Base-by-base conservation (phyloP, 768 basidiomycete genomes). In the Panaeolus cyanescens region DNA sequence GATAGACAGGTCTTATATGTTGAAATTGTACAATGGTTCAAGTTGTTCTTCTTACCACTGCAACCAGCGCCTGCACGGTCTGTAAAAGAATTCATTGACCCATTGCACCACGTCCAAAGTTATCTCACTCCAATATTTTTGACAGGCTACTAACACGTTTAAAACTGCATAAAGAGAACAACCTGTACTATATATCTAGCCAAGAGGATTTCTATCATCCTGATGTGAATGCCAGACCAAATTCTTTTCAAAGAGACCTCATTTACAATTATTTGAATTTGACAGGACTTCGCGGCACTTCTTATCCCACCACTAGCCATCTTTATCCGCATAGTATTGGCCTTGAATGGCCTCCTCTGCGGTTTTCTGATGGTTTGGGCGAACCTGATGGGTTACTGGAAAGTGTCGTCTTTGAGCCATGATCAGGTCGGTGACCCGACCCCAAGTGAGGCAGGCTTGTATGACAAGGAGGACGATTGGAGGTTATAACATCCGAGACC, bases 161-260 rank as follows among this genome's bases (percentile, higher is more conserved):
- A 42, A 81, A 75, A 2, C 78, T 90, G n/a, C 76, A 72, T 45
- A 77, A 85, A 68, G 70, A 71, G 40, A 68, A 72, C 19, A 77
- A 71, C 1, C 55, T 71, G 2, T 77, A 79, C 65, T 79, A 80
- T 54, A 88, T 90, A 53, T 65, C 73, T 0, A 70, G 74, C 56
- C 86, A 90, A 64, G 86, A 89, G 65, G 85, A 88, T 66, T 81
- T 85, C 59, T 83, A 82, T 62, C 83, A 84, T 64, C 79, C 86
- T 2, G 82, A 84, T 61, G 85, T 82, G 59, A 13, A 69, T 71
- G n/a, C 19, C 15, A 17, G n/a, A 3, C 19, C 22, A 12, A 9
- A 15, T n/a, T n/a, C 42, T 39, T 37, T 17, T 22, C 45, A 20
- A 19, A 28, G 20, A 17, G 10, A 19, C 9, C 19, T 15, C 17